A percentile compares a stretch with the other conserved stretches of the same genome.
Conservation (phyloP, 108 stramenopile genomes). For the Discostella stelligeroides region DNA sequence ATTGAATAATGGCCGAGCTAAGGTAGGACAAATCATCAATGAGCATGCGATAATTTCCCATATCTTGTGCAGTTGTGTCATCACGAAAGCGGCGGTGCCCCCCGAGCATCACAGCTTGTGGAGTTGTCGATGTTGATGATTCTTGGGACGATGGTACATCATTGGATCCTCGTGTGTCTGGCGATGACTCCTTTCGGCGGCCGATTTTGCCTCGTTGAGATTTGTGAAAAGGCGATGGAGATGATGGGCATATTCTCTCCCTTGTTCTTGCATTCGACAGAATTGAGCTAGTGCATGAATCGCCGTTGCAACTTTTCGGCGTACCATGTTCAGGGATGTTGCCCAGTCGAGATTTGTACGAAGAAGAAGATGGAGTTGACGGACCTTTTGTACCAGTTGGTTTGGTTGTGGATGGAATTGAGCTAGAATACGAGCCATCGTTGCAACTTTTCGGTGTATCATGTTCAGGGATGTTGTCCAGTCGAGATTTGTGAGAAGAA, state of each 20-base stretch:
- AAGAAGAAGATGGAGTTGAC: too few species aligned
- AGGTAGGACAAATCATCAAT: slow-evolving; percentile 76
- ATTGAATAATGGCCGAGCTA: slow-evolving; percentile 59
- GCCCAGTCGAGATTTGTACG: too few species aligned
- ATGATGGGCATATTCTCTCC: background rate
- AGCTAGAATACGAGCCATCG: too few species aligned
- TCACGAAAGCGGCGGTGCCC: slow-evolving; percentile 17
- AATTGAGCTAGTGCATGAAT: too few species aligned
- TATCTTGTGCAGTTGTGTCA: slow-evolving; percentile 58
- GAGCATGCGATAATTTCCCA: slow-evolving; percentile 70
- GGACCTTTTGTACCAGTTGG: too few species aligned
- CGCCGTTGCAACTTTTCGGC: too few species aligned
- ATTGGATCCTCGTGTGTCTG: background rate
- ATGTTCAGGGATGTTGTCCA: too few species aligned
- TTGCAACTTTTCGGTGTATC: too few species aligned
- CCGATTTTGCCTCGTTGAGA: background rate
- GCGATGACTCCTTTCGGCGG: background rate
- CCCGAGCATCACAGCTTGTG: slow-evolving; percentile 19
- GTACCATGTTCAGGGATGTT: too few species aligned
- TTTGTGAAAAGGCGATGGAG: background rate
- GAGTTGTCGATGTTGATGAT: background rate
- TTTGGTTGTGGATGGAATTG: too few species aligned
- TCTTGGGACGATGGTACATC: background rate
- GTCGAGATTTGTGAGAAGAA: too few species aligned
- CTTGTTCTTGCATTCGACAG: background rate